These are phyloP conservation scores for Xylaria palmicola DNA, from an alignment of 495 filamentous ascomycete species.

Conservation along the genomic window DNA sequence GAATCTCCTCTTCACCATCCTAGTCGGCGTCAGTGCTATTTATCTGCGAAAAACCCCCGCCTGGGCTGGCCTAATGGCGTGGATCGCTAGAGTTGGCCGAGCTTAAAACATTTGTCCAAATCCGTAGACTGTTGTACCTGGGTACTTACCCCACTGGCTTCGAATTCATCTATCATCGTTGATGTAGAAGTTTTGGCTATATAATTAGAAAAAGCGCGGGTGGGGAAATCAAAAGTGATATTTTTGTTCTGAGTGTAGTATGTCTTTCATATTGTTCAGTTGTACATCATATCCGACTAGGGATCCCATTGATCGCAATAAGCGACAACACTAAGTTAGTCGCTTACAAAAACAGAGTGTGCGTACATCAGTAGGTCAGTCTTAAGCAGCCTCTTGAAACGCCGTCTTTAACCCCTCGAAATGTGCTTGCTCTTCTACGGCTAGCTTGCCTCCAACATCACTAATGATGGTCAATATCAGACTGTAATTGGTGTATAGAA, in stretches of 20 bases:
- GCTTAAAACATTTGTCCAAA: not conserved
- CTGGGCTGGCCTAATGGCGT: conserved; percentile 25
- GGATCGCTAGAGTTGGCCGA: conserved; percentile 9
- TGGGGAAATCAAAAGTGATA: not conserved
- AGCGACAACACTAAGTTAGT: not conserved
- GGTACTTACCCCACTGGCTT: not conserved
- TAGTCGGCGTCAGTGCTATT: conserved; percentile 57
- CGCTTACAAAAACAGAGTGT: conserved; percentile 15
- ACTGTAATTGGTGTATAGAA: conserved; percentile 92
- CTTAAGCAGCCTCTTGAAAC: conserved; percentile 39
- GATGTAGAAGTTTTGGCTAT: not conserved
- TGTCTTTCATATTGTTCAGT: not conserved
- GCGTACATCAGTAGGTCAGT: not conserved
- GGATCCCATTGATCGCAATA: not conserved
- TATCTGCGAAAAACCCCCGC: conserved; percentile 35
- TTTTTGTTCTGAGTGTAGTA: not conserved
- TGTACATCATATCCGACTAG: not conserved
- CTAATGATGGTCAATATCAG: conserved; percentile 88
- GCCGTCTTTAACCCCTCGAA: conserved; percentile 60
- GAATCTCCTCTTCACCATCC: conserved; percentile 59
- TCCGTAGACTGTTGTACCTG: not conserved
- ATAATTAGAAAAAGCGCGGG: not conserved
- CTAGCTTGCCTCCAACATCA: conserved; percentile 78
- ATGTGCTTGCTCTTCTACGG: conserved; percentile 67
- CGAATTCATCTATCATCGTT: too few species aligned